phyloP scores from a whole-genome alignment of 2,329 filamentous ascomycete genomes.

The Phaeomoniella chlamydospora region DNA sequence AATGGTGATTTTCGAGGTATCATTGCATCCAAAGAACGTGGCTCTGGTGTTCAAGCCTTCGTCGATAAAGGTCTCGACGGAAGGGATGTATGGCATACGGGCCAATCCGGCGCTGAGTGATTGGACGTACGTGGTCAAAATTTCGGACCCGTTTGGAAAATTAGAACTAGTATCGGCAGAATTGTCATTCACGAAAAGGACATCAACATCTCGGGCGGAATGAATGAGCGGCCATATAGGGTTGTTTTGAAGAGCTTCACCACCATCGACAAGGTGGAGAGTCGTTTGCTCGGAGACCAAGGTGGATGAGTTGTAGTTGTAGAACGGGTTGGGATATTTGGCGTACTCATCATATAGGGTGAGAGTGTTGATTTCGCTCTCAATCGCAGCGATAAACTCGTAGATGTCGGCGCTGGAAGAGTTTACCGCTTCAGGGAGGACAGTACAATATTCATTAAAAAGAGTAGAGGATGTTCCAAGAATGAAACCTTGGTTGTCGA shows the following conservation, averaged over 20 bases:
- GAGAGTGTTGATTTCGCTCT: conserved; percentile 15
- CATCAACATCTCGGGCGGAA: conserved; percentile 38
- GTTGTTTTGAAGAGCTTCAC: conserved; percentile 34
- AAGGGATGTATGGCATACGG: conserved; percentile 45
- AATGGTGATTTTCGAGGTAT: conserved; percentile 15
- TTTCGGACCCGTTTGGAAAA: conserved; percentile 48
- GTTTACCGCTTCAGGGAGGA: conserved; percentile 8
- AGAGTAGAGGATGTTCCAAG: conserved; percentile 29
- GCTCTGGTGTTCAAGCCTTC: conserved; percentile 44
- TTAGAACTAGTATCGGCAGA: conserved; percentile 42
- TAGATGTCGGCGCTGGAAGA: conserved; percentile 6
- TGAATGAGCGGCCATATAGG: conserved; percentile 39
- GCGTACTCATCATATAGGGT: conserved; percentile 26
- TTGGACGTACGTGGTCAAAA: conserved; percentile 43
- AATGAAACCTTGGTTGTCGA: conserved; percentile 34
- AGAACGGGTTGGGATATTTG: conserved; percentile 48
- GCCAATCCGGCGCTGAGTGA: conserved; percentile 24
- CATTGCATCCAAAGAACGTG: conserved; percentile 49
- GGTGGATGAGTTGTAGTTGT: conserved; percentile 31
- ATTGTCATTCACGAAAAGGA: conserved; percentile 52
- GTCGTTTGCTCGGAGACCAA: conserved; percentile 19
- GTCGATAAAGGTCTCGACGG: conserved; percentile 40
- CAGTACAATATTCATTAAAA: conserved; percentile 20
- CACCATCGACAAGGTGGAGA: conserved; percentile 37
- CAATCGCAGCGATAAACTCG: conserved; percentile 11